Evolutionary conservation across 371 early-diverging fungal species (phyloP).

Genomic region (Blakeslea trispora): DNA sequence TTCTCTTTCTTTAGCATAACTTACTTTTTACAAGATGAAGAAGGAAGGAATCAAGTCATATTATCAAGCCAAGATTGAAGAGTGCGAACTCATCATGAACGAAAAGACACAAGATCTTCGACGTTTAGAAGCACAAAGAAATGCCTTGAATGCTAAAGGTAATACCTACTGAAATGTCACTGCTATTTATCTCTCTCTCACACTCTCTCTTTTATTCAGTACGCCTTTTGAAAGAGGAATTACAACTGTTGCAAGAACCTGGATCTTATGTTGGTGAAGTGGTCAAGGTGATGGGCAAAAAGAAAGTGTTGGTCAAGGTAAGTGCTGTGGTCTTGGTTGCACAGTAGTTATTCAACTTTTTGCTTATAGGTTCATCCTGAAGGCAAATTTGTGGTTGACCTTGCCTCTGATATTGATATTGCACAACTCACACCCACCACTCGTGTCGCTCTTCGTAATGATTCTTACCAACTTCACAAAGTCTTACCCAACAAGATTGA

Average conservation of each 20-base stretch:
- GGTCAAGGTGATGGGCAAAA: conserved; percentile 99
- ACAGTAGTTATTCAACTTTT: neutral
- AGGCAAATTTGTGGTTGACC: conserved; percentile 99
- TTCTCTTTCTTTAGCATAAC: no score
- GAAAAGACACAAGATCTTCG: conserved; percentile 94
- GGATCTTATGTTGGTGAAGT: conserved; percentile 99
- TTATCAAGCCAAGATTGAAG: conserved; percentile 84
- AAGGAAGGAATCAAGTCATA: conserved; percentile 70
- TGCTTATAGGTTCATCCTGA: conserved; percentile 93
- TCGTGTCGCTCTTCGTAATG: conserved; percentile 96
- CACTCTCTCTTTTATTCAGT: conserved; percentile 63
- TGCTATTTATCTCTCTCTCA: no score
- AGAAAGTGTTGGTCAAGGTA: conserved; percentile 97
- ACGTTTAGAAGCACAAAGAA: conserved; percentile 98
- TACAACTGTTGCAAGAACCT: conserved; percentile 97
- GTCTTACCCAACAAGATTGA: conserved; percentile 99
- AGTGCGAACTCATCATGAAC: conserved; percentile 84
- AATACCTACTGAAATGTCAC: conserved; percentile 9
- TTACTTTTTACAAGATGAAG: no score
- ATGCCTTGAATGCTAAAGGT: conserved; percentile 96
- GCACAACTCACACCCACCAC: conserved; percentile 92
- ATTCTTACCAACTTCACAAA: conserved; percentile 98
- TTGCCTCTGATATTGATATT: conserved; percentile 90
- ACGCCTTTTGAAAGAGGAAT: conserved; percentile 97
- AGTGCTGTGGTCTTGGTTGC: neutral